Base-by-base conservation (phyloP, 306 rosid genomes). In the Cyclanthera cordifolia region DNA sequence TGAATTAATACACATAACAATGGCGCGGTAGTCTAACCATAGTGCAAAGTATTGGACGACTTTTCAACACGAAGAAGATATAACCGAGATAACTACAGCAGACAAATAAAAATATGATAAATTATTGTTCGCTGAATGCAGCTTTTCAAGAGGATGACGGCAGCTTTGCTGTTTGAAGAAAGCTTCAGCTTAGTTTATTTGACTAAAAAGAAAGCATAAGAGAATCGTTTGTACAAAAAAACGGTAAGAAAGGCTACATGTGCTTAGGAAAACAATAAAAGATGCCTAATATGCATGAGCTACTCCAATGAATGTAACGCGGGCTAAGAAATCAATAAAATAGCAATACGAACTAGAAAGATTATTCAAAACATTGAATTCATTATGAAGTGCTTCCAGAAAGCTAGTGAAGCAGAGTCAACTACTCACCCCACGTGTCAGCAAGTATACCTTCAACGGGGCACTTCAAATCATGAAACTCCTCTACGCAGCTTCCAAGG, bases 401-500 rank as follows among this genome's bases (percentile, higher is more conserved):
- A 27, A 10, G 16, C 17, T 11, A 37, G 11, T 10, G 49, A 5
- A 61, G 49, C 8, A 59, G 25, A 20, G 32, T 41, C 19, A 41
- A 21, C 5, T 14, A 63, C 69, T 78, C 72, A 93, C 96, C 88
- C 91, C 98, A 89, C 19, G 72, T 75, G 69, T 73, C 80, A 43
- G 76, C 81, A 10, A 32, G 79, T 53, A 32, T 16, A 5, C 72
- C 81, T 14, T 58, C 83, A 66, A 60, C 65, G 3, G 81, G 70
- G 77, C 81, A 73, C 75, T 79, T 83, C 77, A 89, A 41, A 53
- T 50, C 72, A 30, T 67, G 85, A 82, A 82, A 90, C 73, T 93
- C 94, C 74, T 78, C 87, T 77, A 79, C 53, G 82, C 84, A 69
- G 85, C 90, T 84, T 67, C 95, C 94, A 32, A 82, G 55, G 0